Evolutionary conservation across 352 stramenopile genomes (phyloP).

Genomic region (Phytopythium mirpurense): DNA sequence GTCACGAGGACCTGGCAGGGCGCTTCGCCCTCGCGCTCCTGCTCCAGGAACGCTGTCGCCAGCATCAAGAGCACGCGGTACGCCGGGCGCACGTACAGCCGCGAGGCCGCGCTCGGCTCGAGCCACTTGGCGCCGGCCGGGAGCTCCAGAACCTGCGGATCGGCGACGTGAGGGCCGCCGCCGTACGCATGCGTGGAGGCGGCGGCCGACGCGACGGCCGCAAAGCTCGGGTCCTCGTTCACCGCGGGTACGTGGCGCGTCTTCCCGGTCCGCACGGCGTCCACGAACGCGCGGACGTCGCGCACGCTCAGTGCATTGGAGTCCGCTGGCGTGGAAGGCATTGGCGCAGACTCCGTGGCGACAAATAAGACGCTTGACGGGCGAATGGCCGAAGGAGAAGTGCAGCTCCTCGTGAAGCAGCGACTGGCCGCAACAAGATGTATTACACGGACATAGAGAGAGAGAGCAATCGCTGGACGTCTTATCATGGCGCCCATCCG

Average conservation of each 20-base stretch:
- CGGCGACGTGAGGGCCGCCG: conserved; percentile 2
- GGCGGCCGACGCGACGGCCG: not conserved
- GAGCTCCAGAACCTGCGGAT: conserved; percentile 5
- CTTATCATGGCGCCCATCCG: not conserved
- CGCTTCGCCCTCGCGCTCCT: conserved; percentile 5
- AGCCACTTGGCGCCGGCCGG: conserved; percentile 3
- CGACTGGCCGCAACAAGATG: too few relatives aligned
- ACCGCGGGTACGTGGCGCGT: not conserved
- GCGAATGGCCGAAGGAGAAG: too few relatives aligned
- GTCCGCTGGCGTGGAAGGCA: too few relatives aligned
- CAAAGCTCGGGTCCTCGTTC: not conserved
- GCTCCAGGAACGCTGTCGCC: conserved; percentile 21
- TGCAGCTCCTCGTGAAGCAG: too few relatives aligned
- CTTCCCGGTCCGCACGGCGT: not conserved
- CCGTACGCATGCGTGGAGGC: not conserved
- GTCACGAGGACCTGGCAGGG: conserved; percentile 25
- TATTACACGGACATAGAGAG: too few relatives aligned
- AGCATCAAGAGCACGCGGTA: conserved; percentile 20
- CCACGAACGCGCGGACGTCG: not conserved
- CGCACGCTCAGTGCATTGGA: not conserved
- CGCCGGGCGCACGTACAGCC: conserved; percentile 22
- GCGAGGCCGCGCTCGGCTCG: conserved; percentile 1
- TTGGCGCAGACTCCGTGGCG: too few relatives aligned
- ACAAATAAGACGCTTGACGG: too few relatives aligned
- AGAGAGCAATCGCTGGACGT: not conserved